Conservation (phyloP, 768 basidiomycete species). For the Tylopilus sp. region DNA sequence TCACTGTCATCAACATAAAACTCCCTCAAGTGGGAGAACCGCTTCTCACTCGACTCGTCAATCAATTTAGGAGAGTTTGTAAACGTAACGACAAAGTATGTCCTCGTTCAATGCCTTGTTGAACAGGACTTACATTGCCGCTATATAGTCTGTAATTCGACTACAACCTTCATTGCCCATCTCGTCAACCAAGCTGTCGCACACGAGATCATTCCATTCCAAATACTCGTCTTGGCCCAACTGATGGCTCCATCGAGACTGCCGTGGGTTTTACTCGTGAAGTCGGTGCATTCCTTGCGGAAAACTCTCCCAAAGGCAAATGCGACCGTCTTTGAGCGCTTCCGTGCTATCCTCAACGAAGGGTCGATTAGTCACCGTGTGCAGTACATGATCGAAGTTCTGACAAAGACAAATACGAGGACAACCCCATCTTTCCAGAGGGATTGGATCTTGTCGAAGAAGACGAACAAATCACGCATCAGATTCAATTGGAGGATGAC, state of each 20-base stretch:
- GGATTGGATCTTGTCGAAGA: slow-evolving; percentile 96
- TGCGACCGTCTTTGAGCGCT: slow-evolving; percentile 90
- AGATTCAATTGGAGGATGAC: slow-evolving; percentile 89
- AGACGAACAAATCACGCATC: slow-evolving; percentile 96
- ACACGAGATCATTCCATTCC: slow-evolving; percentile 89
- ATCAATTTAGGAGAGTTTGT: slow-evolving; percentile 92
- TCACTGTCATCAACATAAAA: slow-evolving; percentile 95
- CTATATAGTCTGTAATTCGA: slow-evolving; percentile 90
- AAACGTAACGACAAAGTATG: slow-evolving; percentile 96
- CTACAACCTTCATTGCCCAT: slow-evolving; percentile 87
- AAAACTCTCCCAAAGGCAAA: slow-evolving; percentile 96
- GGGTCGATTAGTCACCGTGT: slow-evolving; percentile 93
- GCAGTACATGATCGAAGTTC: slow-evolving; percentile 99
- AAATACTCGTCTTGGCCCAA: slow-evolving; percentile 95
- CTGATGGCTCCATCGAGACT: slow-evolving; percentile 97
- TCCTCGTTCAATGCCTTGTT: background rate
- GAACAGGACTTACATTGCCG: background rate
- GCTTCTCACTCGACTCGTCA: slow-evolving; percentile 81
- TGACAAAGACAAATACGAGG: slow-evolving; percentile 99
- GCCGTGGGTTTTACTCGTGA: slow-evolving; percentile 97
- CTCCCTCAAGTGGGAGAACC: slow-evolving; percentile 95
- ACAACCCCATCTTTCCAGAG: slow-evolving; percentile 92
- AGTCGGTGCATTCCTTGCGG: slow-evolving; percentile 90
- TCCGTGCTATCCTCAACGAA: slow-evolving; percentile 95
- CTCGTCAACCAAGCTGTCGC: slow-evolving; percentile 95